These are phyloP conservation scores for Vitis hybrid DNA, from an alignment of 177 flowering plant genomes.

Conservation along the genomic window DNA sequence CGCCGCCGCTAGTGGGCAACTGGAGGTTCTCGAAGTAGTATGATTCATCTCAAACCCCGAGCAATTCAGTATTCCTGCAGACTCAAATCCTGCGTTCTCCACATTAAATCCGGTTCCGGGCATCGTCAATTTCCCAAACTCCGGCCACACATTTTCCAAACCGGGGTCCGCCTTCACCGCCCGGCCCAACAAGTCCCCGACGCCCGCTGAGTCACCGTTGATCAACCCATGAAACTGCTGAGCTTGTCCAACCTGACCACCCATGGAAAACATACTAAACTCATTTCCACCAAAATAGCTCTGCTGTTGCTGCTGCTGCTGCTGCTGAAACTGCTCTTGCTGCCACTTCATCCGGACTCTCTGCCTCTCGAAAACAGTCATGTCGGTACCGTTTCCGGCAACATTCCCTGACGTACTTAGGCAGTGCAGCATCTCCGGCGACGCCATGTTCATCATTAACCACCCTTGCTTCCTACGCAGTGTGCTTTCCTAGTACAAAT, in stretches of 20 bases:
- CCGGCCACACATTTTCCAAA: conserved; percentile 47
- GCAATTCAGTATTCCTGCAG: conserved; percentile 14
- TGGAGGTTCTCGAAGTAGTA: conserved; percentile 38
- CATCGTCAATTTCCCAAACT: conserved; percentile 23
- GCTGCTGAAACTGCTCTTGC: conserved; percentile 34
- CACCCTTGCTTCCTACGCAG: background rate
- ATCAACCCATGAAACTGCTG: conserved; percentile 25
- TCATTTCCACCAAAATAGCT: conserved; percentile 27
- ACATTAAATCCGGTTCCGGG: conserved; percentile 17
- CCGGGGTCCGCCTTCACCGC: conserved; percentile 51
- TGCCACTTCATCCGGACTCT: conserved; percentile 60
- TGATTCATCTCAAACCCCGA: conserved; percentile 24
- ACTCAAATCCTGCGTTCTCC: conserved; percentile 15
- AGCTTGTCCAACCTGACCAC: conserved; percentile 16
- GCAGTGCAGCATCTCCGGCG: conserved; percentile 54
- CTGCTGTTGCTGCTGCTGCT: conserved; percentile 12
- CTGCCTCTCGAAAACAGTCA: conserved; percentile 66
- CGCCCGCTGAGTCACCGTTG: conserved; percentile 14
- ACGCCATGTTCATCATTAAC: conserved; percentile 30
- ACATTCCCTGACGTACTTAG: conserved; percentile 25
- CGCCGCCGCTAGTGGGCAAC: conserved; percentile 43
- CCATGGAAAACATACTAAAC: conserved; percentile 22
- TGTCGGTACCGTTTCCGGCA: conserved; percentile 34
- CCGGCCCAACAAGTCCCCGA: conserved; percentile 24
- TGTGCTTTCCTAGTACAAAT: no score